Evolutionary conservation across 371 early-diverging fungal genomes (phyloP).

Genomic region (Rhizopus sp.): DNA sequence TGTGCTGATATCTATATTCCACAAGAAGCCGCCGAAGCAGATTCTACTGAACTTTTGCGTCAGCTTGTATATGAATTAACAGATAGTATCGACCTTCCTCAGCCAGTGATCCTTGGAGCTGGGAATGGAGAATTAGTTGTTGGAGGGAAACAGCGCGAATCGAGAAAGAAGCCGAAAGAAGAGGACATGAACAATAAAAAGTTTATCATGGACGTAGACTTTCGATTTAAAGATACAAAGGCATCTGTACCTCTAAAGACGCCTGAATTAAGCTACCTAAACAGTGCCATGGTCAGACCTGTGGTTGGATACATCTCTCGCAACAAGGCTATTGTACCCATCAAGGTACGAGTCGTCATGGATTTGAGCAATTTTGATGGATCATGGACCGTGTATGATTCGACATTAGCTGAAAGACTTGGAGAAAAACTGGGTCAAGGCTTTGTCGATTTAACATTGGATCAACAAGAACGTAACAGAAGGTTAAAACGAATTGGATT

Average conservation of each 20-base stretch:
- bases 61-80: constrained; percentile 77
- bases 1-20: constrained; percentile 76
- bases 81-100: constrained; percentile 73
- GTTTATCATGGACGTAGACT: constrained; percentile 70
- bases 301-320: constrained; percentile 95
- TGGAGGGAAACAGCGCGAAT: constrained; percentile 37
- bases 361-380: constrained; percentile 91
- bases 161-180: constrained; percentile 10
- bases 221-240: constrained; percentile 87
- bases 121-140: constrained; percentile 48
- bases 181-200: constrained; percentile 20
- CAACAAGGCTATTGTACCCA: constrained; percentile 82
- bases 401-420: constrained; percentile 76
- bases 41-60: constrained; percentile 57
- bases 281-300: constrained; percentile 86
- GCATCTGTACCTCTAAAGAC: constrained; percentile 84
- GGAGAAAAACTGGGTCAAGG: constrained; percentile 84
- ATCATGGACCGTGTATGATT: constrained; percentile 88
- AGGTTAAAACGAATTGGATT: constrained; percentile 87
- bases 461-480: constrained; percentile 83
- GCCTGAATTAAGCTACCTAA: constrained; percentile 75
- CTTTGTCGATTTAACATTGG: constrained; percentile 73
- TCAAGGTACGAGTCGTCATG: constrained; percentile 78
- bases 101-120: constrained; percentile 55
- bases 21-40: constrained; percentile 58